phyloP scores from a whole-genome alignment of 192 early-diverging fungal species.

The Geranomyces michiganensis region DNA sequence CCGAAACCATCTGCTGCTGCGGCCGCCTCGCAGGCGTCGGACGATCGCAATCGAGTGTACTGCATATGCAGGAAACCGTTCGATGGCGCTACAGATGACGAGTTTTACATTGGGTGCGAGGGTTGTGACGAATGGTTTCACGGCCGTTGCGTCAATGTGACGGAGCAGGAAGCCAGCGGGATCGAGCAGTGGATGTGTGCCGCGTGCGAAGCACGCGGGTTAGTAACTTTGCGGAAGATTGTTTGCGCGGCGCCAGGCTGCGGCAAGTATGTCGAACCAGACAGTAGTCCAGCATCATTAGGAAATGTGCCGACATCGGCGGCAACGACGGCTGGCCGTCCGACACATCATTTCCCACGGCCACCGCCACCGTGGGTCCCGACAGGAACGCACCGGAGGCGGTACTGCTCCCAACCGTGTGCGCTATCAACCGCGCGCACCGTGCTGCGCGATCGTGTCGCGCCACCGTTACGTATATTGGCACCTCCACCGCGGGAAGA shows the following conservation, averaged over 20 bases:
- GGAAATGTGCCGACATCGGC: not conserved
- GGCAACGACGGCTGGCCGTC: constrained; percentile 5
- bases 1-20: not conserved
- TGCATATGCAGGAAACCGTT: constrained; percentile 40
- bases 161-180: constrained; percentile 27
- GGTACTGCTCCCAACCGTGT: constrained; percentile 20
- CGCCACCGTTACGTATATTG: not conserved
- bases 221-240: constrained; percentile 26
- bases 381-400: not conserved
- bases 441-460: not conserved
- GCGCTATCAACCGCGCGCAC: constrained; percentile 4
- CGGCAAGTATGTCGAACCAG: not conserved
- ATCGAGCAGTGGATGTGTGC: constrained; percentile 41
- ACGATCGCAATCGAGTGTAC: constrained; percentile 14
- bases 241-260: constrained; percentile 25
- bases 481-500: not conserved
- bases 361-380: not conserved
- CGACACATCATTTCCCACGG: not conserved
- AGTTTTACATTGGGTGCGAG: constrained; percentile 47
- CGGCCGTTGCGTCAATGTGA: constrained; percentile 37
- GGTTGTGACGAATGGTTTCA: constrained; percentile 51
- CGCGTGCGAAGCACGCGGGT: constrained; percentile 21
- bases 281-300: not conserved
- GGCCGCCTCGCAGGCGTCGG: not conserved
- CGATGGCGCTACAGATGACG: not conserved